A percentile compares a stretch with the other conserved stretches of the same genome.
Evolutionary conservation across 2,329 filamentous ascomycete species (phyloP).

Genomic region (Stachybotrys chlorohalonatus): DNA sequence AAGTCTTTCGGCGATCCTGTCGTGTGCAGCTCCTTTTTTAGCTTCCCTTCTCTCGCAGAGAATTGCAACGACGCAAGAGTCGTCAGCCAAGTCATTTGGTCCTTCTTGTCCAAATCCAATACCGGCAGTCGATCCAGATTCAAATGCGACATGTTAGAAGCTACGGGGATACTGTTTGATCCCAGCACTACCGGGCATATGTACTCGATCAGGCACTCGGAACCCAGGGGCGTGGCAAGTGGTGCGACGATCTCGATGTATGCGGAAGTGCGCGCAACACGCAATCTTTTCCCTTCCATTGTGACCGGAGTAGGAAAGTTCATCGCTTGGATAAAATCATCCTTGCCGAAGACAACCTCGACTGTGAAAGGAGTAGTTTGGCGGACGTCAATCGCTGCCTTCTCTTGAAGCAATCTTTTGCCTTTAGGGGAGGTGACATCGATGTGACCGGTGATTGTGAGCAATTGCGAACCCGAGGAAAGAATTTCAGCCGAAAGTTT

Average conservation of each 20-base stretch:
- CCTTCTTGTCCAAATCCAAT: slow-evolving; percentile 26
- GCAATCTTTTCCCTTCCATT: slow-evolving; percentile 23
- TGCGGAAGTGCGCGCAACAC: slow-evolving; percentile 31
- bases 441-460: slow-evolving; percentile 28
- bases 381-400: slow-evolving; percentile 22
- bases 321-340: slow-evolving; percentile 20
- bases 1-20: slow-evolving; percentile 11
- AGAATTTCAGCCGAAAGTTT: slow-evolving; percentile 21
- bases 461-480: slow-evolving; percentile 16
- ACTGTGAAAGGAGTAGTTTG: slow-evolving; percentile 31
- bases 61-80: slow-evolving; percentile 29
- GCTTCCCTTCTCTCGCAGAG: slow-evolving; percentile 28
- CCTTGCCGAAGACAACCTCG: slow-evolving; percentile 27
- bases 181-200: slow-evolving; percentile 26
- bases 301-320: slow-evolving; percentile 31
- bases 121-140: slow-evolving; percentile 36
- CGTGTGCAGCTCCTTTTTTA: slow-evolving; percentile 11
- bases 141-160: slow-evolving; percentile 29
- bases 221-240: slow-evolving; percentile 13
- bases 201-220: slow-evolving; percentile 19
- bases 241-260: slow-evolving; percentile 35
- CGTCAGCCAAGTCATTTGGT: slow-evolving; percentile 26
- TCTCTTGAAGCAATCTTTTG: slow-evolving; percentile 27
- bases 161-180: slow-evolving; percentile 18
- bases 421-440: slow-evolving; percentile 25